phyloP scores from a whole-genome alignment of 805 yeast genomes.

The Candida anglica region DNA sequence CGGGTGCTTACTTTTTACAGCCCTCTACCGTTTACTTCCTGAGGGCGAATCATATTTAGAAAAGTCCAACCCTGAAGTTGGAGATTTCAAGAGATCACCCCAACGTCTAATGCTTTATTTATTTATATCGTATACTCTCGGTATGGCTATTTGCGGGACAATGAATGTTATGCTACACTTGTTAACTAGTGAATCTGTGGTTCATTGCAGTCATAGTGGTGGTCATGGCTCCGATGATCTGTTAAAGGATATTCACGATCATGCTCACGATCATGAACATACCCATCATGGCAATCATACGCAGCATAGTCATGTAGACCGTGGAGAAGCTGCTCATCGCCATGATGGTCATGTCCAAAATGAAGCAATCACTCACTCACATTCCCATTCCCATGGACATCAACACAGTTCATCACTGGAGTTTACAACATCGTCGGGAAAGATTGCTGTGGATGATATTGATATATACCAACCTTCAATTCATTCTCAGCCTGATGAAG shows the following conservation, averaged over 20 bases:
- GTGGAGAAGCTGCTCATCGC: conserved; percentile 9
- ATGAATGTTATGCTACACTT: conserved; percentile 68
- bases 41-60: conserved; percentile 48
- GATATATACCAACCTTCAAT: not conserved
- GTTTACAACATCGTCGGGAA: too few species aligned
- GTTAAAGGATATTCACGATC: conserved; percentile 6
- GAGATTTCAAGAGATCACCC: too few species aligned
- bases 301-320: too few species aligned
- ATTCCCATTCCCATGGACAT: conserved; percentile 6
- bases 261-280: conserved; percentile 9
- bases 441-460: conserved; percentile 1
- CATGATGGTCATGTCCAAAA: conserved; percentile 11
- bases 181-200: conserved; percentile 74
- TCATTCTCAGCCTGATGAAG: conserved; percentile 6
- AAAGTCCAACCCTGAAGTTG: conserved; percentile 12
- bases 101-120: conserved; percentile 30
- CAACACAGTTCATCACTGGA: conserved; percentile 1
- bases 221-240: conserved; percentile 26
- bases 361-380: not conserved
- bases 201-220: conserved; percentile 76
- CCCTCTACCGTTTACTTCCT: conserved; percentile 76
- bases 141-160: conserved; percentile 55
- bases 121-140: conserved; percentile 48
- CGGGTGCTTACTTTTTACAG: conserved; percentile 79
- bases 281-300: too few species aligned